Conservation (phyloP, 345 rosid species). For the Laguncularia racemosa region DNA sequence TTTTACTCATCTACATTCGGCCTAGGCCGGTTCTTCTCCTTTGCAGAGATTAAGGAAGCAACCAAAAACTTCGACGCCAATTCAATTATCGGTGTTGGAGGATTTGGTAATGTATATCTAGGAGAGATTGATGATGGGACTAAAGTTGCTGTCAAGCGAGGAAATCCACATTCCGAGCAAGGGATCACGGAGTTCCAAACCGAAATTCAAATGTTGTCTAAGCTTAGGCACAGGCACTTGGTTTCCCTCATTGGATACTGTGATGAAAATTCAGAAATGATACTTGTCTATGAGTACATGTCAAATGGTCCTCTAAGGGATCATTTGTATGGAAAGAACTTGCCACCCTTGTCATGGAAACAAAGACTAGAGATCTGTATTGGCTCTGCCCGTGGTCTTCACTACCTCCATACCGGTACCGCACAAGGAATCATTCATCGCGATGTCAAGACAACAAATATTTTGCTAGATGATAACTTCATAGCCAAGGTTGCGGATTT, state of each 20-base stretch:
- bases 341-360: constrained; percentile 33
- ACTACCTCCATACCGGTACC: constrained; percentile 42
- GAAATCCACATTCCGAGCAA: constrained; percentile 44
- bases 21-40: constrained; percentile 14
- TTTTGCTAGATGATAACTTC: constrained; percentile 32
- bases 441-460: constrained; percentile 45
- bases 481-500: constrained; percentile 44
- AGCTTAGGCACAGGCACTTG: constrained; percentile 43
- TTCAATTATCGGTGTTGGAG: constrained; percentile 30
- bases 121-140: constrained; percentile 30
- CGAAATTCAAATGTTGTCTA: constrained; percentile 44
- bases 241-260: constrained; percentile 42
- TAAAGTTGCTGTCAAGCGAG: constrained; percentile 40
- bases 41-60: constrained; percentile 15
- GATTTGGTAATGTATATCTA: constrained; percentile 40
- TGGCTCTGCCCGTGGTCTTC: constrained; percentile 41
- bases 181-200: constrained; percentile 42
- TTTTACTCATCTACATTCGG: constrained; percentile 12
- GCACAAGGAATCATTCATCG: constrained; percentile 44
- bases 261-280: constrained; percentile 40
- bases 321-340: constrained; percentile 34
- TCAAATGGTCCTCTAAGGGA: constrained; percentile 37
- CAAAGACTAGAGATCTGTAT: constrained; percentile 38
- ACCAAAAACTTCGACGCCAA: constrained; percentile 13
- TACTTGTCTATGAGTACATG: constrained; percentile 43